phyloP scores from a whole-genome alignment of 2,329 filamentous ascomycete species.

The Fusarium solani-melongenae region DNA sequence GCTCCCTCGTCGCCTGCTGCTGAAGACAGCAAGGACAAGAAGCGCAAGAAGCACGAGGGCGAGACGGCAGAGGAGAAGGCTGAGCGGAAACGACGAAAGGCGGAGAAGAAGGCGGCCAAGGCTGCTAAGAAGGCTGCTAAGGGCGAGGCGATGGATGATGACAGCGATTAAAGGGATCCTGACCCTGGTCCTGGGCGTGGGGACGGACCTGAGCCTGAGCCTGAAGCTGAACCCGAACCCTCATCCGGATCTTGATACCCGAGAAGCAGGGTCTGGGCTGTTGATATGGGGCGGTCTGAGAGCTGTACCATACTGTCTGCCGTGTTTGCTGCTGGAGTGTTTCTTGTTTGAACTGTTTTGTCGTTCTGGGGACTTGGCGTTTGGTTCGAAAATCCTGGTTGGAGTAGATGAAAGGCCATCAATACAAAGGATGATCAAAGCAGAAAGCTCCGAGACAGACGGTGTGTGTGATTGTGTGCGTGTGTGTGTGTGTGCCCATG shows the following conservation, averaged over 20 bases:
- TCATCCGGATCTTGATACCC: slow-evolving; percentile 32
- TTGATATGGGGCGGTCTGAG: slow-evolving; percentile 41
- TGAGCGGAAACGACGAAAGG: slow-evolving; percentile 69
- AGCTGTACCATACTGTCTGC: slow-evolving; percentile 45
- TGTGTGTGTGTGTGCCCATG: slow-evolving; percentile 14
- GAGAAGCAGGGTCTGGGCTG: slow-evolving; percentile 36
- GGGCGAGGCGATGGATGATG: slow-evolving; percentile 63
- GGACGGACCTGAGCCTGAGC: slow-evolving; percentile 15
- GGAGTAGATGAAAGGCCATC: slow-evolving; percentile 46
- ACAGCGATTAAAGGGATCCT: slow-evolving; percentile 58
- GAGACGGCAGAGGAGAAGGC: slow-evolving; percentile 77
- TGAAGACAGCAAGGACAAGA: slow-evolving; percentile 70
- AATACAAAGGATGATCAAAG: slow-evolving; percentile 44
- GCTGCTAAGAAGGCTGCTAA: slow-evolving; percentile 65
- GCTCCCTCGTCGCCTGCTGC: slow-evolving; percentile 53
- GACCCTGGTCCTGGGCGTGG: slow-evolving; percentile 9
- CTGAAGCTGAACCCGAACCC: slow-evolving; percentile 12
- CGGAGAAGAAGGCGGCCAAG: slow-evolving; percentile 69
- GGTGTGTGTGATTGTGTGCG: background rate
- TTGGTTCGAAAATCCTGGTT: slow-evolving; percentile 46
- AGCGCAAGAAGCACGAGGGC: slow-evolving; percentile 85
- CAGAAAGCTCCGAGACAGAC: slow-evolving; percentile 1
- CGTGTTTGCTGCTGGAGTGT: slow-evolving; percentile 35
- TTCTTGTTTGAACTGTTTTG: slow-evolving; percentile 34
- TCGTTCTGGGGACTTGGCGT: slow-evolving; percentile 41